Base-by-base conservation (phyloP, 192 early-diverging fungal species). In the Coemansia sp. region DNA sequence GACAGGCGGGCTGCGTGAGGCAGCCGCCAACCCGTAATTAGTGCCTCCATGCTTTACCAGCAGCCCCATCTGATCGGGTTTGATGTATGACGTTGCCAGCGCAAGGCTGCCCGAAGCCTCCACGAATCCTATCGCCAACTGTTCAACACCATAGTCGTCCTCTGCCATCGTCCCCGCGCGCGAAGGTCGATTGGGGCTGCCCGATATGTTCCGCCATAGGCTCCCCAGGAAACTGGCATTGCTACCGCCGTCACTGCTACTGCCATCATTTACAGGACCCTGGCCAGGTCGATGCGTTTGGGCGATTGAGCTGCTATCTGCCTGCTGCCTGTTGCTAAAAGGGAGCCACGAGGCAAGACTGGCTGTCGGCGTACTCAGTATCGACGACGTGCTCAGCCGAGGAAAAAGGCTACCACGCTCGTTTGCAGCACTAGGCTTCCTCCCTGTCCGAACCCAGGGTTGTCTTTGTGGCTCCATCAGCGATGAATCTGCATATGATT, bases 151-250 rank as follows among this genome's bases (percentile, higher is more conserved):
- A 39, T 50, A 21, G 53, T 64, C 64, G 11, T 62, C 64, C 24
- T 66, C 78, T 9, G 63, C 54, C 20, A 64, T 42, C 20, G 66
- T 66, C 20, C 51, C 61, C 1, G 67, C 32, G 5, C 53, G 71
- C 30, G 76, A 67, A 10, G 67, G 64, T 8, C 63, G 29, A 51
- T 72, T 72, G 0, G 75, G 63, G 11, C 63, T 66, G 14, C 76
- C 76, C 1, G 78, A 71, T 31, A 80, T 54, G 57, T 72, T 80
- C n/a, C 69, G 32, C 78, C 78, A 80, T 55, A 80, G 73, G n/a
- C 63, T 72, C 63, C 78, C 57, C 30, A 80, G 57, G 32, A 80
- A 55, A 32, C 78, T 74, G 60, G n/a, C 36, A 42, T 73, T 63
- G 66, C 78, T 80, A 57, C 78, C 78, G 17, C 65, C 56, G 6